Conservation (phyloP, 371 early-diverging fungal genomes). For the Chytridium lagenaria region DNA sequence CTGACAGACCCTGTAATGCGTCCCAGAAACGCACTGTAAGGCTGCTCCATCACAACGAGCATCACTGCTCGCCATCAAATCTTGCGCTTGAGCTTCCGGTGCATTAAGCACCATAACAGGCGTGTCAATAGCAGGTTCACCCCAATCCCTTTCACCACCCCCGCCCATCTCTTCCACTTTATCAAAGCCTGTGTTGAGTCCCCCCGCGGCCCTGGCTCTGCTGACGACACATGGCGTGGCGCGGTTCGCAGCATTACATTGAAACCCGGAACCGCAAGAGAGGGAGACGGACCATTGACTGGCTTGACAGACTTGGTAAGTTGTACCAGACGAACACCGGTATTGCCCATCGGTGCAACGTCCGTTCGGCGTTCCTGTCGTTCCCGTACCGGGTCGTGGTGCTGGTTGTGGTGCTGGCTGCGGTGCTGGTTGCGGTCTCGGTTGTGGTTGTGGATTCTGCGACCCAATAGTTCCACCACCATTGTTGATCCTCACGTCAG, state of each 20-base stretch:
- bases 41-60: too few relatives aligned
- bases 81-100: too few relatives aligned
- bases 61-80: too few relatives aligned
- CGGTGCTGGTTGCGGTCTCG: neutral
- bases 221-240: neutral
- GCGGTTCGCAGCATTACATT: neutral
- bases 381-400: neutral
- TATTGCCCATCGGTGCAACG: neutral
- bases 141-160: neutral
- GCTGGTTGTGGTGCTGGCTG: neutral
- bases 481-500: neutral
- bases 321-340: neutral
- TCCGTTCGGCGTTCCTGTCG: too few relatives aligned
- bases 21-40: neutral
- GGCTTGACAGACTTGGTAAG: slow-evolving; percentile 1
- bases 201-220: neutral
- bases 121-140: neutral
- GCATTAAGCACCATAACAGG: too few relatives aligned
- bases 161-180: too few relatives aligned
- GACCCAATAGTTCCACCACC: neutral
- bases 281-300: neutral
- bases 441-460: neutral
- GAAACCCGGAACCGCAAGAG: neutral
- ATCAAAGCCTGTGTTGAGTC: too few relatives aligned
- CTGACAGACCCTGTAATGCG: neutral